Percentiles rank a stretch among this genome's conserved stretches.
phyloP scores from a whole-genome alignment of 345 rosid species.

The Eucalyptus coolabah region DNA sequence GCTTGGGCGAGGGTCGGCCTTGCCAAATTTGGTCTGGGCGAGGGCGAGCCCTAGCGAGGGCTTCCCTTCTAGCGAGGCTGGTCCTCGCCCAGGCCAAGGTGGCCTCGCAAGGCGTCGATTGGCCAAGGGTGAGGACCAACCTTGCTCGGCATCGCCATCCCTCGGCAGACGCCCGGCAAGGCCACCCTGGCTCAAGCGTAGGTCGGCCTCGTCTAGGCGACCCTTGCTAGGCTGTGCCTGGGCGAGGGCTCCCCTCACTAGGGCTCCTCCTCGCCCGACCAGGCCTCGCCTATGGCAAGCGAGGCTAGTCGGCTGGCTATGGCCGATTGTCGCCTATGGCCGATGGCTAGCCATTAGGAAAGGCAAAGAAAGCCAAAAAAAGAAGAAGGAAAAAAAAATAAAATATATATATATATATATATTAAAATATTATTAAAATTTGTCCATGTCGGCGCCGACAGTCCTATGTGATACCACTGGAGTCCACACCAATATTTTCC shows the following conservation, averaged over 20 bases:
- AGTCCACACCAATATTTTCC: no score
- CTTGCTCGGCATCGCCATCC: fast-evolving
- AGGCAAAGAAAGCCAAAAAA: no score
- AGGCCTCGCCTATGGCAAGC: fast-evolving
- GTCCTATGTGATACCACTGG: fast-evolving
- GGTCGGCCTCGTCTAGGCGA: fast-evolving
- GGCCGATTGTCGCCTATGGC: no score
- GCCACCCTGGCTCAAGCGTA: fast-evolving
- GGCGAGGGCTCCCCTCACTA: fast-evolving
- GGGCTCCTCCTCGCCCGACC: no score
- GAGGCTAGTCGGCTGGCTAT: fast-evolving
- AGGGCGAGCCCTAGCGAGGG: no score
- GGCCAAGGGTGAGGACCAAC: no score
- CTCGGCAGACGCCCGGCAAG: fast-evolving
- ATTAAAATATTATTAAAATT: no score
- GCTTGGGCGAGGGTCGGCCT: fast-evolving
- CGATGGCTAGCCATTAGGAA: fast-evolving
- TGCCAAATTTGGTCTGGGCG: fast-evolving
- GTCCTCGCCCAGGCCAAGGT: fast-evolving
- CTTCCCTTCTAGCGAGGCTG: fast-evolving
- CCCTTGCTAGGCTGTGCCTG: fast-evolving
- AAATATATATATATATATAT: no score
- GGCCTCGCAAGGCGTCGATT: fast-evolving
- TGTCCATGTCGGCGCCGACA: fast-evolving
- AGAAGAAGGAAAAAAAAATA: no score